These are phyloP conservation scores for Candida verbasci DNA, from an alignment of 805 yeast genomes.

Conservation along the genomic window DNA sequence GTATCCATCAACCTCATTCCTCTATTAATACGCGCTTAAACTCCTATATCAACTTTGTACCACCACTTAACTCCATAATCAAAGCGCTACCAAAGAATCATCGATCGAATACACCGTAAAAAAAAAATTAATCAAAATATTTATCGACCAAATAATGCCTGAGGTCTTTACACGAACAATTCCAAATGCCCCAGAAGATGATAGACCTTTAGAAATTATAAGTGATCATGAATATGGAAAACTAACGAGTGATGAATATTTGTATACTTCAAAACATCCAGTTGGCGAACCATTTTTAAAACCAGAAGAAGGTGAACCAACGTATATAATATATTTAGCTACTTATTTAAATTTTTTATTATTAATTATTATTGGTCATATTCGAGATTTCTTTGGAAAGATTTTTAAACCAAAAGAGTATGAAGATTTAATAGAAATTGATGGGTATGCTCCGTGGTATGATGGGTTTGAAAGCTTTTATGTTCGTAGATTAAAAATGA, in stretches of 20 bases:
- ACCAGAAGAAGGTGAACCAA: conserved; percentile 81
- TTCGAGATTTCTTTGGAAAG: conserved; percentile 84
- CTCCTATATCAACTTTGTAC: too few relatives aligned
- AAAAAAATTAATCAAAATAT: too few relatives aligned
- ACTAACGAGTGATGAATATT: conserved; percentile 58
- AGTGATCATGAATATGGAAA: conserved; percentile 70
- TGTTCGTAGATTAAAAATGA: conserved; percentile 83
- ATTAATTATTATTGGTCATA: conserved; percentile 82
- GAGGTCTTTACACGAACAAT: conserved; percentile 14
- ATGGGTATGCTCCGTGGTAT: conserved; percentile 95
- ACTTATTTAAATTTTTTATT: conserved; percentile 85
- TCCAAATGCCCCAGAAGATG: conserved; percentile 38
- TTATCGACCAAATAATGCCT: background rate
- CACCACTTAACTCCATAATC: too few relatives aligned
- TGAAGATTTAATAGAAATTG: conserved; percentile 62
- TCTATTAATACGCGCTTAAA: too few relatives aligned
- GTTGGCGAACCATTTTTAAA: conserved; percentile 53
- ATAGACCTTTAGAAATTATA: conserved; percentile 24
- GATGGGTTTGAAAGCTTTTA: conserved; percentile 92
- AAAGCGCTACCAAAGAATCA: too few relatives aligned
- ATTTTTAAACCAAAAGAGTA: conserved; percentile 63
- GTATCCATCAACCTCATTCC: too few relatives aligned
- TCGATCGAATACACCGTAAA: too few relatives aligned
- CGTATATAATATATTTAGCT: conserved; percentile 69
- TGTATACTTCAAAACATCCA: conserved; percentile 58